Conservation (phyloP, 2,329 filamentous ascomycete species). For the Diplocarpon rosae region DNA sequence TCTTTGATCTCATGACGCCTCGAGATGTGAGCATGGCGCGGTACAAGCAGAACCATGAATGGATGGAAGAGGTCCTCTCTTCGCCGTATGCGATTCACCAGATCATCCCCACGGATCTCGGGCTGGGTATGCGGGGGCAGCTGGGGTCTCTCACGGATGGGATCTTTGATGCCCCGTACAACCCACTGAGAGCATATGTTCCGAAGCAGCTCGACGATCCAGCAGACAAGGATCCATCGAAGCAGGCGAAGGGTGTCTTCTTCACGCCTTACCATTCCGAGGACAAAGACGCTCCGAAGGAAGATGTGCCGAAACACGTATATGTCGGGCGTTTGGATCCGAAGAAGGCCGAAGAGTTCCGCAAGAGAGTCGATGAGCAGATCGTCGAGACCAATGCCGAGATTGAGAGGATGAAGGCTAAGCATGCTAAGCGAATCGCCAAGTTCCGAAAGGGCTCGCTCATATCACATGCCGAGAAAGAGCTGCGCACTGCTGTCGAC, state of each 20-base stretch:
- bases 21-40: conserved; percentile 78
- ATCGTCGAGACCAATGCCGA: conserved; percentile 66
- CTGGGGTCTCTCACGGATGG: conserved; percentile 72
- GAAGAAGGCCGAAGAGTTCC: conserved; percentile 75
- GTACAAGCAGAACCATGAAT: conserved; percentile 93
- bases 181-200: conserved; percentile 44
- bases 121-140: conserved; percentile 74
- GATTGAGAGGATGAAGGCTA: conserved; percentile 71
- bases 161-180: conserved; percentile 59
- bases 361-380: conserved; percentile 62
- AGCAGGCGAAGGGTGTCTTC: neutral
- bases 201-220: neutral
- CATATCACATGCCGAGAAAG: conserved; percentile 64
- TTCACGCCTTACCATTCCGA: neutral
- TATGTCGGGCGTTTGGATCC: conserved; percentile 53
- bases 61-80: conserved; percentile 95
- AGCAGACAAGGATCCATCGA: neutral
- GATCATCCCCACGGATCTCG: conserved; percentile 78
- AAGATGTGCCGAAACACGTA: conserved; percentile 2
- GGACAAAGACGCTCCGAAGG: neutral
- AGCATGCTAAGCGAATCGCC: conserved; percentile 65
- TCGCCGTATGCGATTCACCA: conserved; percentile 80
- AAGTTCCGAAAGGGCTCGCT: conserved; percentile 61
- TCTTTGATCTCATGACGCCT: conserved; percentile 81
- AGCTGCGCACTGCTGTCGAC: conserved; percentile 56